phyloP scores from a whole-genome alignment of 371 early-diverging fungal genomes.

The Synchytrium microbalum region DNA sequence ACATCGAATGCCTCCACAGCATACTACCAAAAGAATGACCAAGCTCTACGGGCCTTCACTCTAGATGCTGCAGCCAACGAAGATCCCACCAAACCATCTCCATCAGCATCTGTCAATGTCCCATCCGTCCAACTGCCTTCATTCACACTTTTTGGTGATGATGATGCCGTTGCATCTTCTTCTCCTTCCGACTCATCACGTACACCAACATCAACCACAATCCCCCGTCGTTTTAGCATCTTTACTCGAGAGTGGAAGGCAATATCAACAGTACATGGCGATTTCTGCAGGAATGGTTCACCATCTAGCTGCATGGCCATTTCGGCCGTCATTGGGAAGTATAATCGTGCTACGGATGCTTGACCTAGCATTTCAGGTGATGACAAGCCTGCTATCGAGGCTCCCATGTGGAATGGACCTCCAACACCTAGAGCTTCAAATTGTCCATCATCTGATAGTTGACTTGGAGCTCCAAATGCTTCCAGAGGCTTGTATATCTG shows the following conservation, averaged over 20 bases:
- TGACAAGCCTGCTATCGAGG: conserved; percentile 17
- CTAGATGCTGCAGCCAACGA: too few relatives aligned
- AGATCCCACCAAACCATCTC: too few relatives aligned
- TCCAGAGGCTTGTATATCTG: conserved; percentile 20
- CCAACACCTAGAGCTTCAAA: conserved; percentile 22
- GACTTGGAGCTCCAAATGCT: conserved; percentile 12
- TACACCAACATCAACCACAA: neutral
- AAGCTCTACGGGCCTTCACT: too few relatives aligned
- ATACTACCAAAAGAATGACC: too few relatives aligned
- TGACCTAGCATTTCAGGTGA: conserved; percentile 20
- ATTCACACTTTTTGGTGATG: too few relatives aligned
- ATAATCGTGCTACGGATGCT: conserved; percentile 5
- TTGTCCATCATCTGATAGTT: conserved; percentile 12
- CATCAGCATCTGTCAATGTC: too few relatives aligned
- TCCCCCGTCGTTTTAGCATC: conserved; percentile 13
- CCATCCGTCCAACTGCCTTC: too few relatives aligned
- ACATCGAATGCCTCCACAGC: too few relatives aligned
- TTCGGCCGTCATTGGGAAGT: conserved; percentile 4
- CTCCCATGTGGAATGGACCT: conserved; percentile 20
- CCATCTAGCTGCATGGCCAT: conserved; percentile 29
- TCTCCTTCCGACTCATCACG: too few relatives aligned
- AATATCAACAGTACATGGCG: conserved; percentile 16
- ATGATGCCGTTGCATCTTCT: too few relatives aligned
- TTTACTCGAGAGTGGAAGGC: conserved; percentile 5
- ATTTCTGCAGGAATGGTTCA: conserved; percentile 24